Percentiles rank a stretch among this genome's conserved stretches.
phyloP scores from a whole-genome alignment of 805 yeast genomes.

The Torulaspora maleeae region DNA sequence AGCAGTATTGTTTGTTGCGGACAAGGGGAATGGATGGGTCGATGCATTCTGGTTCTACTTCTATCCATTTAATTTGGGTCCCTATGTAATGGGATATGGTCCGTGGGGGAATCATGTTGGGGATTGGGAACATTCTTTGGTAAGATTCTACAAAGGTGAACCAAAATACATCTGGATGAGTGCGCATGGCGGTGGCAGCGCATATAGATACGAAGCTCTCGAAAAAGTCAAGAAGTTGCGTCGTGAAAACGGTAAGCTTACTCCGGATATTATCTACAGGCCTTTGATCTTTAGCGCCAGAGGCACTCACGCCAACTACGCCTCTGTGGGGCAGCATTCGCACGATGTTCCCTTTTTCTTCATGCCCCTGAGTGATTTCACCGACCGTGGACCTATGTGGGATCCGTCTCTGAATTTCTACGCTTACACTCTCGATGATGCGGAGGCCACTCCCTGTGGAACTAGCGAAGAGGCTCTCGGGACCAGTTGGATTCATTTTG shows the following conservation, averaged over 20 bases:
- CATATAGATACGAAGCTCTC: conserved; percentile 69
- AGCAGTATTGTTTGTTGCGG: conserved; percentile 75
- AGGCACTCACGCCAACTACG: conserved; percentile 97
- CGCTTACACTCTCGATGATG: conserved; percentile 76
- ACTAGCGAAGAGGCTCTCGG: conserved; percentile 29
- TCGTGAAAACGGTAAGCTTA: conserved; percentile 81
- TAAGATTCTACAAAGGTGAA: conserved; percentile 72
- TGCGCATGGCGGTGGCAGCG: conserved; percentile 97
- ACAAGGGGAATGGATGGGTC: conserved; percentile 90
- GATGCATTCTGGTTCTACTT: conserved; percentile 97
- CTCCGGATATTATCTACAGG: conserved; percentile 51
- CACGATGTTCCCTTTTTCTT: conserved; percentile 82
- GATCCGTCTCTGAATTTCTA: conserved; percentile 79
- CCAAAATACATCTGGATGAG: conserved; percentile 93
- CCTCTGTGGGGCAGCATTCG: conserved; percentile 91
- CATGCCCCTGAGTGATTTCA: conserved; percentile 83
- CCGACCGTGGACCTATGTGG: conserved; percentile 95
- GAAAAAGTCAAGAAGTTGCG: conserved; percentile 55
- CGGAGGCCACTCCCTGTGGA: conserved; percentile 38
- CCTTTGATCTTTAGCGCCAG: conserved; percentile 87
- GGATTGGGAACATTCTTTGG: conserved; percentile 95
- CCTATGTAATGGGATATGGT: conserved; percentile 95
- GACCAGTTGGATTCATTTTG: conserved; percentile 73
- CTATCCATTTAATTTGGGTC: conserved; percentile 90
- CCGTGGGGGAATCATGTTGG: conserved; percentile 98